These are phyloP conservation scores for Eremochloa ophiuroides DNA, from an alignment of 176 grass and related monocot species.

Conservation along the genomic window DNA sequence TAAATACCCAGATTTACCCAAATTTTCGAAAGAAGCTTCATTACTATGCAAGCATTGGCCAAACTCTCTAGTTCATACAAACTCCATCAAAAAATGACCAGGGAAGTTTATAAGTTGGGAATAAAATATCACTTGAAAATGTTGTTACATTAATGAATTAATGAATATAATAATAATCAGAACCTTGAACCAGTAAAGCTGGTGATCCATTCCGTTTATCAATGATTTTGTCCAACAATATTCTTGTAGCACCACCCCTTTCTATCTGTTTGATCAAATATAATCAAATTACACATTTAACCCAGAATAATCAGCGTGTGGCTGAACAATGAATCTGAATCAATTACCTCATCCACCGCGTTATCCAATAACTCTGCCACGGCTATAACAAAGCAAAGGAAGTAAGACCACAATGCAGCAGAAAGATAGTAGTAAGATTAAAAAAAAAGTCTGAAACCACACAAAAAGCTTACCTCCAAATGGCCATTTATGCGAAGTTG, in stretches of 20 bases:
- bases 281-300: constrained; percentile 1
- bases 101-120: neutral
- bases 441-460: neutral
- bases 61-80: neutral
- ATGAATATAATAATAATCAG: neutral
- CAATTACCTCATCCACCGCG: constrained; percentile 48
- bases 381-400: constrained; percentile 18
- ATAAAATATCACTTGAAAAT: neutral
- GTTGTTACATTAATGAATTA: neutral
- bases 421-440: neutral
- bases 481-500: constrained; percentile 67
- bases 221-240: constrained; percentile 54
- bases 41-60: neutral
- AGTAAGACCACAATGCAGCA: neutral
- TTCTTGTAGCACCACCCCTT: constrained; percentile 59
- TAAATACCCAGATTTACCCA: neutral
- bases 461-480: constrained; percentile 44
- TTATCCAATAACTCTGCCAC: constrained; percentile 64
- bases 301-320: neutral
- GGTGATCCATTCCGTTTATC: constrained; percentile 39
- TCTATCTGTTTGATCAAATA: constrained; percentile 45
- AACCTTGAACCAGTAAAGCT: constrained; percentile 72
- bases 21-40: neutral
- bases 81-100: neutral
- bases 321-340: neutral